phyloP scores from a whole-genome alignment of 495 filamentous ascomycete species.

The Polyplosphaeria fusca region DNA sequence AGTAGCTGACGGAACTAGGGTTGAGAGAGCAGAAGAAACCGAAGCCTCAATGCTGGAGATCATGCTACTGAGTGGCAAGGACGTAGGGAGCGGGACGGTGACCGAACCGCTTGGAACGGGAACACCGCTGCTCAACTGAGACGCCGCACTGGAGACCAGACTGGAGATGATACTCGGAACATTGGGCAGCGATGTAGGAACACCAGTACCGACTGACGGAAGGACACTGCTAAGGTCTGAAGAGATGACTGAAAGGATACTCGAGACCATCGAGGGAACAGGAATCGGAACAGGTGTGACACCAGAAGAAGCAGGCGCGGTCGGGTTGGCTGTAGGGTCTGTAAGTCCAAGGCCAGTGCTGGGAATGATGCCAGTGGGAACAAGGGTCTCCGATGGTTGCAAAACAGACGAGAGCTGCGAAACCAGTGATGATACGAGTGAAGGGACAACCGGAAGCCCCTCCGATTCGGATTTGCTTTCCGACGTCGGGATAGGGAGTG shows the following conservation, averaged over 20 bases:
- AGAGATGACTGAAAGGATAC: slow-evolving; percentile 9
- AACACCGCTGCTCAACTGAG: slow-evolving; percentile 24
- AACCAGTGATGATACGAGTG: slow-evolving; percentile 2
- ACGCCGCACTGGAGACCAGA: neutral
- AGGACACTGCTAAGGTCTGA: slow-evolving; percentile 26
- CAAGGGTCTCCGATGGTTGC: neutral
- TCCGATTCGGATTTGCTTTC: slow-evolving; percentile 7
- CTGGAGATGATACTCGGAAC: slow-evolving; percentile 21
- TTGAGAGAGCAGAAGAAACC: neutral
- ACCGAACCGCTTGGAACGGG: slow-evolving; percentile 20
- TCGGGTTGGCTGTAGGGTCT: neutral
- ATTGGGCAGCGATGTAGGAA: slow-evolving; percentile 13
- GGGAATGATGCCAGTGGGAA: neutral
- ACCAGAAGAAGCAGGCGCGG: neutral
- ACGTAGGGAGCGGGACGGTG: neutral
- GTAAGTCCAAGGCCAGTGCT: neutral
- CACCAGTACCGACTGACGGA: slow-evolving; percentile 18
- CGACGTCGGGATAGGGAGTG: slow-evolving; percentile 15
- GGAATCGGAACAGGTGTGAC: slow-evolving; percentile 5
- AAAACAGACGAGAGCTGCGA: neutral
- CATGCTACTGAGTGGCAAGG: neutral
- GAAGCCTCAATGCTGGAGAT: slow-evolving; percentile 1
- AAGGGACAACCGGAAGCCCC: slow-evolving; percentile 1
- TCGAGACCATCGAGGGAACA: slow-evolving; percentile 13
- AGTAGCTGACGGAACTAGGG: neutral